Conservation (phyloP, 345 rosid genomes). For the Salix purpurea region DNA sequence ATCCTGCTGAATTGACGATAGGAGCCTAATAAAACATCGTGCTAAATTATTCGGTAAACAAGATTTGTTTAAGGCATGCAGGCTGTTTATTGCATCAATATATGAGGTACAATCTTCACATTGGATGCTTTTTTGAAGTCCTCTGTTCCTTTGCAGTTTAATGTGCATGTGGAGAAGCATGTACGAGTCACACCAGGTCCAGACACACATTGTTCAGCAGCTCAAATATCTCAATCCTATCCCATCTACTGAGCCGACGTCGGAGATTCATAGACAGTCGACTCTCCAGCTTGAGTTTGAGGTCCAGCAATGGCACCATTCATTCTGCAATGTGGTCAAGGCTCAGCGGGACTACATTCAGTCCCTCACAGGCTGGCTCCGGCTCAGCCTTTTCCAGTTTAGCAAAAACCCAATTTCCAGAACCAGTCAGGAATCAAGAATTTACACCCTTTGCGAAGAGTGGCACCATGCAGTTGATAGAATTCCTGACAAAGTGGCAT, state of each 20-base stretch:
- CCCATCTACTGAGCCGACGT: constrained; percentile 80
- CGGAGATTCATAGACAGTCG: constrained; percentile 88
- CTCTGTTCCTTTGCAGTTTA: constrained; percentile 35
- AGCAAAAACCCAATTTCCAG: constrained; percentile 52
- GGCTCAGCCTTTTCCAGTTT: constrained; percentile 88
- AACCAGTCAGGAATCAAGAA: constrained; percentile 54
- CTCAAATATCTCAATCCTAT: constrained; percentile 79
- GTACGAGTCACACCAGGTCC: constrained; percentile 98
- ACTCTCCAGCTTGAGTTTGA: constrained; percentile 88
- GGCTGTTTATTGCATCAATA: background rate
- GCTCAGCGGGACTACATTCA: constrained; percentile 85
- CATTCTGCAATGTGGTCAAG: constrained; percentile 73
- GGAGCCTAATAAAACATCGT: background rate
- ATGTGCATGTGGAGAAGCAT: constrained; percentile 99
- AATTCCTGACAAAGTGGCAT: constrained; percentile 93
- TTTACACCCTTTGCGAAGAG: constrained; percentile 82
- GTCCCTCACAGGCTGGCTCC: constrained; percentile 86
- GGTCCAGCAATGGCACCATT: constrained; percentile 89
- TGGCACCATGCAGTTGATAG: constrained; percentile 83
- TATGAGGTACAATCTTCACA: background rate
- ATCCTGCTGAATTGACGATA: no score
- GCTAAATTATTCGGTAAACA: background rate
- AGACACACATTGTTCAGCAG: constrained; percentile 92
- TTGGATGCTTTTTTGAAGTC: background rate
- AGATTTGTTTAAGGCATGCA: background rate